Evolutionary conservation across 306 rosid genomes (phyloP).

Genomic region (Mimosa bimucronata): DNA sequence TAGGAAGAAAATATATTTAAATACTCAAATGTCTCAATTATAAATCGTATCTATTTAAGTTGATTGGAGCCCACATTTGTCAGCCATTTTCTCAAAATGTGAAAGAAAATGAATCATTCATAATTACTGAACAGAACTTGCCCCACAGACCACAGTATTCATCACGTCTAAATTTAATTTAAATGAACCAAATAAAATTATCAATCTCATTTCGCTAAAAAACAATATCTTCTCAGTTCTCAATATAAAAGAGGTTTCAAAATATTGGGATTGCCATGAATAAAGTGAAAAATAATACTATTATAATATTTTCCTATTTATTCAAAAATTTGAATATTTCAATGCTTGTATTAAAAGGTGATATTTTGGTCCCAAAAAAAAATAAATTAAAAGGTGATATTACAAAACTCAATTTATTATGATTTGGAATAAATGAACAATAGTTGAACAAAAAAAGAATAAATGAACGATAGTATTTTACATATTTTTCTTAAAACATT

Average conservation of each 20-base stretch:
- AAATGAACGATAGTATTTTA: too few relatives aligned
- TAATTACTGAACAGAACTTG: not conserved
- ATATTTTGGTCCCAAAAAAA: too few relatives aligned
- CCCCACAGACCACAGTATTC: not conserved
- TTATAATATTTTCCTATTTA: too few relatives aligned
- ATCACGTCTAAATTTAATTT: not conserved
- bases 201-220: not conserved
- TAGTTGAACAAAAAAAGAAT: too few relatives aligned
- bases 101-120: not conserved
- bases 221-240: not conserved
- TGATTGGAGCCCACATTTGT: not conserved
- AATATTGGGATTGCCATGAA: too few relatives aligned
- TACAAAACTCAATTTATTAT: too few relatives aligned
- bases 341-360: too few relatives aligned
- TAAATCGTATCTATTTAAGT: not conserved
- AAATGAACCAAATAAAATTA: not conserved
- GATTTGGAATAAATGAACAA: too few relatives aligned
- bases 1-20: not conserved
- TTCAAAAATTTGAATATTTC: too few relatives aligned
- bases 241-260: not conserved
- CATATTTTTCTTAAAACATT: too few relatives aligned
- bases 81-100: not conserved
- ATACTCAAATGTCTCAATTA: not conserved
- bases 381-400: too few relatives aligned
- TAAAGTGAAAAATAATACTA: too few relatives aligned